Base-by-base conservation (phyloP, 768 basidiomycete species). In the Postia placenta region DNA sequence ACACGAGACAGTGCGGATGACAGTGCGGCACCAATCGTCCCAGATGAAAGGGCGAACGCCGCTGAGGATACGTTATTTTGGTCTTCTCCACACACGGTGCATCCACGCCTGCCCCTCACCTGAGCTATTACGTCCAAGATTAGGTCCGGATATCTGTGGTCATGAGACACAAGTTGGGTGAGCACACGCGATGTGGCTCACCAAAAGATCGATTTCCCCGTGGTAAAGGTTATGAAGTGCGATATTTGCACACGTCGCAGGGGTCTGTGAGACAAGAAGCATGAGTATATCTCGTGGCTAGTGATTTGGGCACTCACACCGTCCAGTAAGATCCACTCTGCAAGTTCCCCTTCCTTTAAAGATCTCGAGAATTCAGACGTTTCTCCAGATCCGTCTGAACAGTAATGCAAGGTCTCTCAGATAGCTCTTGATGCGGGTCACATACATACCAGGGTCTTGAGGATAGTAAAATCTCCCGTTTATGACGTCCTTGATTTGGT, bases 281-380 rank as follows among this genome's bases (percentile, higher is more conserved):
- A n/a, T 24, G 20, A 15, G 22, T 14, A 33, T 38, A 20, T 28
- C 26, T 28, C 39, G 43, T 20, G n/a, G 40, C n/a, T n/a, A n/a
- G n/a, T n/a, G n/a, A n/a, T n/a, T n/a, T 43, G 3, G 17, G 47
- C 9, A 66, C 76, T 49, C 69, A 91, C 89, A 14, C 88, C 89
- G 51, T 91, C 88, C 5, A 96, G 69, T 22, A 98, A 75, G 49
- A 96, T 81, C 94, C 94, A 98, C 69, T 96, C 91, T 22, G 80
- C 85, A 45, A 85, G 69, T 69, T 94, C 92, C 30, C 80, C 85
- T 4, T 83, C 78, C 60, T 79, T 77, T 43, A 93, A 64, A 4
- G 85, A 81, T 48, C 94, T 73, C 19, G 87, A 71, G 22, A 58
- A 59, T 17, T 68, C 61, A 9, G 84, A 80, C 15, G 68, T 78